phyloP scores from a whole-genome alignment of 2,329 filamentous ascomycete genomes.

The Pyrenochaeta sp. region DNA sequence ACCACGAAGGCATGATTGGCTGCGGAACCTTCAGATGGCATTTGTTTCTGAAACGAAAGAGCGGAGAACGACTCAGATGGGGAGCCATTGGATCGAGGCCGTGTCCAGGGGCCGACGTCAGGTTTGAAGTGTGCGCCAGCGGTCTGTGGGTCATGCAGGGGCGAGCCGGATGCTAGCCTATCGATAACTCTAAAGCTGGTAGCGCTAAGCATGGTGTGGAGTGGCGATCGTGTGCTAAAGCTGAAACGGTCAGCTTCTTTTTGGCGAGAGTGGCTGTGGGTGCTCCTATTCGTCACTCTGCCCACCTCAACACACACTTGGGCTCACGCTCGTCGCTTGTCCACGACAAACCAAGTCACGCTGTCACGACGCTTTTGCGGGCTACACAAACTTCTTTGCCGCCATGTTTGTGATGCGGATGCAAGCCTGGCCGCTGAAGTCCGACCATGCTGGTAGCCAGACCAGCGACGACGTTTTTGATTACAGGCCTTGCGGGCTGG shows the following conservation, averaged over 20 bases:
- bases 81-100: conserved; percentile 22
- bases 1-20: conserved; percentile 35
- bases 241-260: conserved; percentile 29
- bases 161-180: conserved; percentile 26
- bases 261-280: conserved; percentile 12
- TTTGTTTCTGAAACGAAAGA: conserved; percentile 44
- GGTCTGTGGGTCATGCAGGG: conserved; percentile 27
- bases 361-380: conserved; percentile 3
- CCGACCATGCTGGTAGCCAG: background rate
- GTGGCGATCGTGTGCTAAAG: conserved; percentile 29
- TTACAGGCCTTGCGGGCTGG: conserved; percentile 21
- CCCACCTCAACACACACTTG: conserved; percentile 24
- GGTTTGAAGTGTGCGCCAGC: conserved; percentile 24
- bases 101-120: conserved; percentile 26
- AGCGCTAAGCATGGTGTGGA: conserved; percentile 20
- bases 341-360: conserved; percentile 25
- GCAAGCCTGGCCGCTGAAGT: conserved; percentile 12
- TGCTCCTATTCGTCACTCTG: conserved; percentile 22
- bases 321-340: conserved; percentile 14
- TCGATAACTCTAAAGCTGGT: conserved; percentile 27
- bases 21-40: conserved; percentile 20
- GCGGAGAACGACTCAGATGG: conserved; percentile 25
- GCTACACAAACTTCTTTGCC: conserved; percentile 25
- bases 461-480: conserved; percentile 11
- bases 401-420: conserved; percentile 26